Evolutionary conservation across 2,329 filamentous ascomycete species (phyloP), one percentile per base, ranked within the genome.

Genomic region (Tolypocladium album): DNA sequence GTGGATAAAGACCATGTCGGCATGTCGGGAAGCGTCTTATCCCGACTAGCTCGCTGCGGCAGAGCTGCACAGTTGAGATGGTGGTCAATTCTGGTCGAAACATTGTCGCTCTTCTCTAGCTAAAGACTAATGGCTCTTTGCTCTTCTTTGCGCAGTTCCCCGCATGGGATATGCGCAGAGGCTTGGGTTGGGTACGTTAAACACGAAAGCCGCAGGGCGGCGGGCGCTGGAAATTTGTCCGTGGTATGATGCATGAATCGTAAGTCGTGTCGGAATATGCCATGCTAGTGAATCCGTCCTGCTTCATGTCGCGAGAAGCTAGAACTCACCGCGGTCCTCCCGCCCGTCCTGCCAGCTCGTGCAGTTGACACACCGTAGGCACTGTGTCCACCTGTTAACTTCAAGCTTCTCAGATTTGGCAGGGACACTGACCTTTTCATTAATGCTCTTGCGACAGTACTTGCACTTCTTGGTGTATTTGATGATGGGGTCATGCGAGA

Each of bases 381-480:
- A 71, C 79, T 80, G 36, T 17, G 11, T 4, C 15, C 24, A 11
- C 7, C 4, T 17, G 8, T 17, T n/a, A 52, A 34, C 7, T 31
- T 3, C 6, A 6, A 17, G 5, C 6, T 50, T 20, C 24, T 20
- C 27, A n/a, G 47, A 4, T 12, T 27, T 7, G 15, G 24, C 47
- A 20, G 47, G 17, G 15, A 15, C 9, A 6, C 76, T 67, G 60
- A 85, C 86, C 79, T 86, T 85, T 58, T 83, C 80, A 66, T 81
- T 86, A 60, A 88, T 84, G 31, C 74, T 75, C 71, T 86, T 85
- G 61, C 80, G 77, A 68, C 87, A 89, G 67, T 87, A 90, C 67
- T 76, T 81, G 74, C 88, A 91, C 72, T 85, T 88, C 58, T 85
- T 78, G 34, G 82, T 84, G 64, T 82, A 84, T 75, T 89, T 90